Conservation (phyloP, 805 yeast species). For the Candida sonorensis region DNA sequence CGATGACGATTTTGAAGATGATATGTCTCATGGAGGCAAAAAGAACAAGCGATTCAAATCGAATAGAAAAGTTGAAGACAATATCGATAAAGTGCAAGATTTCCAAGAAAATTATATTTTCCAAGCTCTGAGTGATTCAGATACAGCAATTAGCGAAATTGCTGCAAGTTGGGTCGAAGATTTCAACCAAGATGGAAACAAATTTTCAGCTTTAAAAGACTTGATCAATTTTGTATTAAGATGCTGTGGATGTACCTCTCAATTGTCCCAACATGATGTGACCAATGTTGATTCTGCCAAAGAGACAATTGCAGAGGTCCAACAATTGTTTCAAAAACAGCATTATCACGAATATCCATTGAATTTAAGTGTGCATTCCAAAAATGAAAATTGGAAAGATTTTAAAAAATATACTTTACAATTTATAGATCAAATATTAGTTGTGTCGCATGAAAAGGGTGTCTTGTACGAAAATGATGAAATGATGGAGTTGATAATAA, state of each 20-base stretch:
- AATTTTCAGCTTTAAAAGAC: slow-evolving; percentile 46
- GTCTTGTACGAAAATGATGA: slow-evolving; percentile 39
- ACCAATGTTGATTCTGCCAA: slow-evolving; percentile 44
- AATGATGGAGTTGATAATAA: slow-evolving; percentile 48
- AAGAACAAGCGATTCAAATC: slow-evolving; percentile 9
- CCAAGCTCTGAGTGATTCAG: slow-evolving; percentile 43
- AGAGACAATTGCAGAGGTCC: slow-evolving; percentile 69
- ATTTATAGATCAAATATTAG: slow-evolving; percentile 48
- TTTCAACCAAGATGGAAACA: slow-evolving; percentile 33
- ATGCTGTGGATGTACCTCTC: slow-evolving; percentile 63
- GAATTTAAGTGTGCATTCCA: slow-evolving; percentile 27
- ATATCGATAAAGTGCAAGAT: slow-evolving; percentile 33
- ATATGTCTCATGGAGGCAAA: too few species aligned
- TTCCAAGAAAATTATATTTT: slow-evolving; percentile 43
- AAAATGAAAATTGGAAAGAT: slow-evolving; percentile 38
- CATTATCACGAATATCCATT: slow-evolving; percentile 66
- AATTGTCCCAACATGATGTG: slow-evolving; percentile 71
- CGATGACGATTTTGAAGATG: too few species aligned
- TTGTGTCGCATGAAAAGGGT: slow-evolving; percentile 55
- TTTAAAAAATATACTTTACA: slow-evolving; percentile 48
- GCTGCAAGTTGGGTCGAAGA: slow-evolving; percentile 54
- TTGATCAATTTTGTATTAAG: slow-evolving; percentile 65
- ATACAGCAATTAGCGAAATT: slow-evolving; percentile 42
- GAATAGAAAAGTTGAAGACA: slow-evolving; percentile 9
- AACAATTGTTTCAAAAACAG: slow-evolving; percentile 54